Conservation (phyloP, 23 red algal species). For the Gracilaria gracilis region DNA sequence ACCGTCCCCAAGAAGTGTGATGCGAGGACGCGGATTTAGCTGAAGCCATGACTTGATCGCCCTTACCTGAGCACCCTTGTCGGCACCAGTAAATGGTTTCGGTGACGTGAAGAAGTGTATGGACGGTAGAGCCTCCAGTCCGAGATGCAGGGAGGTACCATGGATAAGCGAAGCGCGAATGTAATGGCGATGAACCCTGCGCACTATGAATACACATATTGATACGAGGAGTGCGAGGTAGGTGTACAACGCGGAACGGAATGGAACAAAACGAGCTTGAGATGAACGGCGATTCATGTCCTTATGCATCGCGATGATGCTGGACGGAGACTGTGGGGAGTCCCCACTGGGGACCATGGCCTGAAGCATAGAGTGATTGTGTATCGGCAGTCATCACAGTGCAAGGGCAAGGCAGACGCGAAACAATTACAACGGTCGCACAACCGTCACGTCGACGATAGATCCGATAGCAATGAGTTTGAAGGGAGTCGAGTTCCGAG, state of each 20-base stretch:
- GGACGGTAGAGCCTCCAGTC: conserved; percentile 21
- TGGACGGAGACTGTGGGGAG: not conserved
- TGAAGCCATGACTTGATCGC: conserved; percentile 86
- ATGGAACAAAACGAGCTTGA: conserved; percentile 2
- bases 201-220: not conserved
- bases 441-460: not conserved
- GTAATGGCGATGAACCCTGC: not conserved
- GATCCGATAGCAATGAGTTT: no score
- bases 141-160: not conserved
- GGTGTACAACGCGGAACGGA: conserved; percentile 8
- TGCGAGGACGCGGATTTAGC: conserved; percentile 61
- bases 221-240: conserved; percentile 8
- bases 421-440: not conserved
- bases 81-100: conserved; percentile 87
- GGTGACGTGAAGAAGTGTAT: conserved; percentile 83
- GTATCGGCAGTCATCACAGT: not conserved
- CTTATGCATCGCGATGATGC: not conserved
- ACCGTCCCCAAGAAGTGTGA: conserved; percentile 80
- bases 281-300: not conserved
- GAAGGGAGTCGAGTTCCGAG: no score
- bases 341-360: not conserved
- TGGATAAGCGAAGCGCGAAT: not conserved
- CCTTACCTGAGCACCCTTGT: conserved; percentile 60
- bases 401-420: not conserved
- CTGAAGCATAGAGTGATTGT: not conserved